phyloP scores from a whole-genome alignment of 1,284 basidiomycete species.

The Agroathelia rolfsii region DNA sequence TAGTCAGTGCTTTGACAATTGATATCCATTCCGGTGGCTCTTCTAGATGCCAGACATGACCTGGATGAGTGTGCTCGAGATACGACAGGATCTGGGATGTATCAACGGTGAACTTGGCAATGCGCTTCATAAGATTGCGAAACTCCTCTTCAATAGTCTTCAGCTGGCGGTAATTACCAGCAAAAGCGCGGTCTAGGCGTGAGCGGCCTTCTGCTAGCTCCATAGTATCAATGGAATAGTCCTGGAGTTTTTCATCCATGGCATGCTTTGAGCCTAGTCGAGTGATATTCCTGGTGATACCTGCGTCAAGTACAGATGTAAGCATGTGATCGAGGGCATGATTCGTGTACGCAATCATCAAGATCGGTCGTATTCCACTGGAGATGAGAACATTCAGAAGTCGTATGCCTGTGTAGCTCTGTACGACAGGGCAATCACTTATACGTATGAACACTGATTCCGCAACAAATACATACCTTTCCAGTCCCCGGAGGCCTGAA shows the following conservation, averaged over 20 bases:
- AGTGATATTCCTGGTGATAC: conserved; percentile 51
- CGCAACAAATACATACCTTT: conserved; percentile 34
- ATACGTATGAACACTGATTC: conserved; percentile 1
- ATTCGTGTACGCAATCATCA: conserved; percentile 68
- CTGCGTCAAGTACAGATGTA: conserved; percentile 45
- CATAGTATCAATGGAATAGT: conserved; percentile 47
- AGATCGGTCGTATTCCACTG: conserved; percentile 41
- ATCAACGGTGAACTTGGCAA: conserved; percentile 27
- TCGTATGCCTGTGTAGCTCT: conserved; percentile 62
- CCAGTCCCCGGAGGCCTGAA: conserved; percentile 65
- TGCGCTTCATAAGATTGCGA: conserved; percentile 30
- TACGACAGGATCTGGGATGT: conserved; percentile 29
- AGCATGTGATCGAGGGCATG: conserved; percentile 69
- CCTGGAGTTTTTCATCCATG: conserved; percentile 46
- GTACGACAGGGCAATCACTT: conserved; percentile 2
- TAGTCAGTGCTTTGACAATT: conserved; percentile 12
- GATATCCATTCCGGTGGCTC: conserved; percentile 35
- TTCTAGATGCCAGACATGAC: conserved; percentile 28
- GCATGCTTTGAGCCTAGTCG: conserved; percentile 52
- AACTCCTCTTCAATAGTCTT: conserved; percentile 37
- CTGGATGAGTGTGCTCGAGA: conserved; percentile 30
- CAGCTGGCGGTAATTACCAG: conserved; percentile 27
- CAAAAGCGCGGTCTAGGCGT: conserved; percentile 26
- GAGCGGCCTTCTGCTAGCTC: conserved; percentile 36
- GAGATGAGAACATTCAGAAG: conserved; percentile 51